Evolutionary conservation across 257 asterid species (phyloP).

Genomic region (Jasminum sambac): DNA sequence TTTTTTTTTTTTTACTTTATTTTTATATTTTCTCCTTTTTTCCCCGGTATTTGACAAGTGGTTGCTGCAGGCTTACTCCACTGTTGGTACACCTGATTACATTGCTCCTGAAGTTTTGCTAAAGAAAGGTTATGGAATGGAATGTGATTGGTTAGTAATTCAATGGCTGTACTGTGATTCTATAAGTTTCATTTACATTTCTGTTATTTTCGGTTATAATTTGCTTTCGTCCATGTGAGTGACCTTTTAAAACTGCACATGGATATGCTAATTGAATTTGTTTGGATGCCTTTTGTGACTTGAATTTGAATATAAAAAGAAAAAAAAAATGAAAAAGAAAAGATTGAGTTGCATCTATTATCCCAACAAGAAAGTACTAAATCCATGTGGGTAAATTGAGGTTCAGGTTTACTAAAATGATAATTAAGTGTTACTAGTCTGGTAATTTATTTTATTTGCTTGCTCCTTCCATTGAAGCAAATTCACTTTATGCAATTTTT

Average conservation of each 20-base stretch:
- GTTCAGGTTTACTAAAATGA: background rate
- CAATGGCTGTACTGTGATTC: background rate
- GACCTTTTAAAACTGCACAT: slow-evolving; percentile 5
- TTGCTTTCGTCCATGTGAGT: background rate
- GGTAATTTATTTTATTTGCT: background rate
- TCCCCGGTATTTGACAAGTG: background rate
- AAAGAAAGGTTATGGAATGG: slow-evolving; percentile 38
- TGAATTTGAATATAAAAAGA: background rate
- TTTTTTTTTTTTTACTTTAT: too few relatives aligned
- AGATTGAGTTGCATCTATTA: background rate
- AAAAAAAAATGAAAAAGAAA: too few relatives aligned
- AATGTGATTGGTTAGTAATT: slow-evolving; percentile 35
- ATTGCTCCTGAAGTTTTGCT: slow-evolving; percentile 34
- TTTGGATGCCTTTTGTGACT: background rate
- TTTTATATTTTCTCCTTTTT: background rate
- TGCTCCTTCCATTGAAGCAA: background rate
- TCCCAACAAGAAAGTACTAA: background rate
- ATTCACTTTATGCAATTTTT: background rate
- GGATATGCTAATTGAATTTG: background rate
- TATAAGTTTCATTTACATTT: background rate
- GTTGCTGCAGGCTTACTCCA: slow-evolving; percentile 30
- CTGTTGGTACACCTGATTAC: slow-evolving; percentile 38
- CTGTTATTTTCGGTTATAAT: background rate
- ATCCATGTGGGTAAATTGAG: background rate
- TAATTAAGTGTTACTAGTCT: background rate